phyloP scores from a whole-genome alignment of 495 filamentous ascomycete genomes.

The Monascus purpureus region DNA sequence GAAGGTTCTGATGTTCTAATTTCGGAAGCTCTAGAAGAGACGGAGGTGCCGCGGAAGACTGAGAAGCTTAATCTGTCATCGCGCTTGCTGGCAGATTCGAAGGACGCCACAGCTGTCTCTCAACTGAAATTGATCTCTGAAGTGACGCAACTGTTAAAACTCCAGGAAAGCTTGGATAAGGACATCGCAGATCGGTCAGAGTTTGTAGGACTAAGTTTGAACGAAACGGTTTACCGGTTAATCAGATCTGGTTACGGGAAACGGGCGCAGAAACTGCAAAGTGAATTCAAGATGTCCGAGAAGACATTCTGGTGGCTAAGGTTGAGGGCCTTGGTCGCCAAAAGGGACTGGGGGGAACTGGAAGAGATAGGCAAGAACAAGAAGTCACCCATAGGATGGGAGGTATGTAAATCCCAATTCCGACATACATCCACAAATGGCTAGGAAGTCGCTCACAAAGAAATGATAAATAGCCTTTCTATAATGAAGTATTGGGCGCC shows the following conservation, averaged over 20 bases:
- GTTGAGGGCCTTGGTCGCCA: slow-evolving; percentile 75
- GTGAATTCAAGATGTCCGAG: slow-evolving; percentile 85
- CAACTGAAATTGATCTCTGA: slow-evolving; percentile 69
- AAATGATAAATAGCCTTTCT: slow-evolving; percentile 59
- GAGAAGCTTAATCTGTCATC: slow-evolving; percentile 81
- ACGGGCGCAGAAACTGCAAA: slow-evolving; percentile 70
- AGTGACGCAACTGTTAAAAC: slow-evolving; percentile 58
- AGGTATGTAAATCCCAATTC: slow-evolving; percentile 47
- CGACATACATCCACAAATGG: no score
- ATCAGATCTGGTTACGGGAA: slow-evolving; percentile 61
- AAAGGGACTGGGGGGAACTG: slow-evolving; percentile 81
- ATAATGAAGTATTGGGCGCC: slow-evolving; percentile 73
- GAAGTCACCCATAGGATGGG: slow-evolving; percentile 95
- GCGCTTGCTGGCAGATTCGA: slow-evolving; percentile 70
- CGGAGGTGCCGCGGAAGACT: slow-evolving; percentile 42
- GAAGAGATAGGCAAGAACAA: slow-evolving; percentile 58
- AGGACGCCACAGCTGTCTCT: slow-evolving; percentile 51
- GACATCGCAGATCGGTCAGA: slow-evolving; percentile 52
- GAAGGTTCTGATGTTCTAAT: slow-evolving; percentile 83
- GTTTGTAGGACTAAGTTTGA: slow-evolving; percentile 71
- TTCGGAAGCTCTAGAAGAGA: slow-evolving; percentile 59
- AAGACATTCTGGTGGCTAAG: slow-evolving; percentile 84
- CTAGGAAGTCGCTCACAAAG: no score
- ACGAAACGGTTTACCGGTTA: slow-evolving; percentile 80
- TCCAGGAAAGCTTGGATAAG: slow-evolving; percentile 73